Evolutionary conservation across 768 basidiomycete genomes (phyloP).

Genomic region (Dendrothele bispora): DNA sequence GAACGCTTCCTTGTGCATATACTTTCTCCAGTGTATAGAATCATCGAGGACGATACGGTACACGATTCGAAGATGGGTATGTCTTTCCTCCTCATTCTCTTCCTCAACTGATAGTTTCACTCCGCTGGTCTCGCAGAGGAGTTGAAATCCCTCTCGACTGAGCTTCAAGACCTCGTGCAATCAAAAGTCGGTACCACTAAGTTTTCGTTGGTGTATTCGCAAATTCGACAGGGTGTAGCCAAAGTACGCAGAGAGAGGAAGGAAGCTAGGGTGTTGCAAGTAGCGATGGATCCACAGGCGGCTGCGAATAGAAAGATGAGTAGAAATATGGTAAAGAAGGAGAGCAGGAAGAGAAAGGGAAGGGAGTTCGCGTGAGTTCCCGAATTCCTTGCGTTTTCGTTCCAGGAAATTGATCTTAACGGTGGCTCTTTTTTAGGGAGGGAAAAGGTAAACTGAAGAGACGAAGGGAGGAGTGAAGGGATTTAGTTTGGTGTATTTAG

Average conservation of each 20-base stretch:
- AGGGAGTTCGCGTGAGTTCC: constrained; percentile 55
- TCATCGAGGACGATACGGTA: constrained; percentile 84
- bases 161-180: constrained; percentile 88
- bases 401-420: constrained; percentile 1
- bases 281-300: constrained; percentile 68
- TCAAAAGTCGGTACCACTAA: constrained; percentile 83
- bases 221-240: constrained; percentile 70
- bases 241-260: constrained; percentile 73
- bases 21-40: constrained; percentile 81
- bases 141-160: constrained; percentile 74
- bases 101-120: background rate
- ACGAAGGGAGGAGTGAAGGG: constrained; percentile 32
- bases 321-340: constrained; percentile 76
- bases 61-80: constrained; percentile 77
- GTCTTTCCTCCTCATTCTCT: constrained; percentile 20
- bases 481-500: background rate
- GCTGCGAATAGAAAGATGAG: constrained; percentile 76
- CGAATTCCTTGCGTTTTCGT: background rate
- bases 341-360: constrained; percentile 79
- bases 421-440: constrained; percentile 42
- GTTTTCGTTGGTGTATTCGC: constrained; percentile 79
- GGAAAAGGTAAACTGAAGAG: constrained; percentile 49
- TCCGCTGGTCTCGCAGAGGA: constrained; percentile 55
- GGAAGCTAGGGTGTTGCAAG: constrained; percentile 57
- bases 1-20: constrained; percentile 81